Evolutionary conservation across 2,329 filamentous ascomycete genomes (phyloP), one percentile per base, ranked within the genome.

Genomic region (Fusarium floridanum): DNA sequence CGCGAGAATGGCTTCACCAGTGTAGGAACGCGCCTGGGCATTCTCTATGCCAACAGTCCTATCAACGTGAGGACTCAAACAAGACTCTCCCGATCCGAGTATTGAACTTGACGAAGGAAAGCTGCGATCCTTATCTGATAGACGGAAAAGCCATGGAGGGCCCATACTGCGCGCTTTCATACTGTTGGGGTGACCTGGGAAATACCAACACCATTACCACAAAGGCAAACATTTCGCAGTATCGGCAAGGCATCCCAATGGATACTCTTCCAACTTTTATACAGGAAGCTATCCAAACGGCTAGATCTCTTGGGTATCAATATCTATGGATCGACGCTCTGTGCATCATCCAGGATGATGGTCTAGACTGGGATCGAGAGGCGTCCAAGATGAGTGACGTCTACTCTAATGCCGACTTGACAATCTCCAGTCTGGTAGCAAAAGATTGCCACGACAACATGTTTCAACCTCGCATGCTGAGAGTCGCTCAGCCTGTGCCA

Each of bases 281-380:
- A 5, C 39, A 45, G 9, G 39, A 61, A 20, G 16, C 59, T 11
- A 61, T 45, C 16, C 27, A 34, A 20, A 6, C 17, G 16, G 39
- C 59, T 5, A 61, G 27, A 14, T 17, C 14, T 17, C 59, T 61
- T 6, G n/a, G n/a, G 9, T 61, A 34, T 5, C 36, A 22, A 6
- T 61, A 61, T 17, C n/a, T 61, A 8, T 61, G 39, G 59, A 45
- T 45, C 17, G 59, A 61, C 16, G 59, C 59, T 12, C 59, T 61
- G 12, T 61, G 39, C 5, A 61, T 61, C 24, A 34, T 61, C n/a
- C 37, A 61, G 16, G 59, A 61, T 4, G 59, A 43, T 4, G 27
- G 34, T 1, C 24, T 45, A 20, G 39, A 61, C 4, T 61, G 59
- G 39, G 59, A 22, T 3, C 6, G 27, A 14, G 39, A 61, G 17